Evolutionary conservation across 805 yeast genomes (phyloP), one percentile per base, ranked within the genome.

Genomic region (Saccharomycopsis amapae): DNA sequence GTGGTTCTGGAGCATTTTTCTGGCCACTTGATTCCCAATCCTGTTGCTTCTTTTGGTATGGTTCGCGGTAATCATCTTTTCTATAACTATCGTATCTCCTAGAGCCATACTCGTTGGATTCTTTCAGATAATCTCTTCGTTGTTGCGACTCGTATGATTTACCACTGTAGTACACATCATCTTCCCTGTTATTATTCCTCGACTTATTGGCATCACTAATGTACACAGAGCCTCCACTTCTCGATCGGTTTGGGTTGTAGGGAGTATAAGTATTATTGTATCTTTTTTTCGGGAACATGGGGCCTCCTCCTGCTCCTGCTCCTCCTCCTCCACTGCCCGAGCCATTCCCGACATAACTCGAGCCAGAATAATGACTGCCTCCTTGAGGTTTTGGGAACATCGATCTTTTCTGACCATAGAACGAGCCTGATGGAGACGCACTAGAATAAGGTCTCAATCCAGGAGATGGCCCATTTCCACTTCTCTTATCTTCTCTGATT

Each of bases 191-290:
- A 6, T 7, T 4, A 18, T 15, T 34, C n/a, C 23, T 20, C n/a
- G n/a, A n/a, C 22, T 35, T 47, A 25, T 17, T 20, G 13, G 51
- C 39, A 23, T 48, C 48, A 26, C 36, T 40, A 23, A 48, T 48
- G 23, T 48, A 48, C 9, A 48, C 52, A 9, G 46, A 42, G 3
- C 44, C 40, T 17, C 41, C 48, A 28, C 28, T 39, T 22, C 47
- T 18, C 10, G 26, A 25, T 23, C 40, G 30, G 24, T 9, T 35
- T n/a, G 36, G n/a, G 39, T 37, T 33, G 31, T 37, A 25, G 20
- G 38, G 13, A 20, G 15, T 17, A 28, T 44, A 42, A 2, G 38
- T 20, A 15, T 44, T 44, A 37, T 40, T 34, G 18, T 30, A 38
- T 28, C 34, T 38, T 10, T 24, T 23, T 20, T 33, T 45, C 5